phyloP scores from a whole-genome alignment of 129 eudicot species.

The Saussurea involucrata region DNA sequence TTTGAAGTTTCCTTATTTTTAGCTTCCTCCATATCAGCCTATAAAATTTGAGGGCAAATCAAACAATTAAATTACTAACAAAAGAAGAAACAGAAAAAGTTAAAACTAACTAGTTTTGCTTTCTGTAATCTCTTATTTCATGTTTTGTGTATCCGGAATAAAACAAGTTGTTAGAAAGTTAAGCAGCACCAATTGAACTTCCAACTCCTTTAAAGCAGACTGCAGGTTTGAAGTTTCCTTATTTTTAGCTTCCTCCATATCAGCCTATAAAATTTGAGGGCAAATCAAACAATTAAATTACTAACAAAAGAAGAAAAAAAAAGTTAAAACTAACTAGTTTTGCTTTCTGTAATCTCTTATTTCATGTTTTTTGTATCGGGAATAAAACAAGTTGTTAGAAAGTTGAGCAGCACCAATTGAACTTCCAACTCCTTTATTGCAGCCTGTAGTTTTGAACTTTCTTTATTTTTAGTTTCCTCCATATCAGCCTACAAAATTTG shows the following conservation, averaged over 20 bases:
- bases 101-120: background rate
- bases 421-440: constrained; percentile 47
- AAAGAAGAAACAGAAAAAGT: background rate
- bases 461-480: constrained; percentile 56
- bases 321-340: background rate
- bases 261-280: constrained; percentile 33
- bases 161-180: constrained; percentile 6
- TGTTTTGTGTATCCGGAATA: background rate
- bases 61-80: constrained; percentile 4
- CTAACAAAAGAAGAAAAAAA: background rate
- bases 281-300: background rate
- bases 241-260: constrained; percentile 55
- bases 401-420: constrained; percentile 26
- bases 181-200: constrained; percentile 25
- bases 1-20: constrained; percentile 19
- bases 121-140: background rate
- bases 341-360: background rate
- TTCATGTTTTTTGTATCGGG: background rate
- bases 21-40: constrained; percentile 30
- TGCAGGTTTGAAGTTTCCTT: constrained; percentile 50
- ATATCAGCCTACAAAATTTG: constrained; percentile 37
- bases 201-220: constrained; percentile 43
- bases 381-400: constrained; percentile 11
- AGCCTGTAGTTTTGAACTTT: constrained; percentile 44
- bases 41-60: background rate